Base-by-base conservation (phyloP, 2,329 filamentous ascomycete species). In the Fusarium sp. region DNA sequence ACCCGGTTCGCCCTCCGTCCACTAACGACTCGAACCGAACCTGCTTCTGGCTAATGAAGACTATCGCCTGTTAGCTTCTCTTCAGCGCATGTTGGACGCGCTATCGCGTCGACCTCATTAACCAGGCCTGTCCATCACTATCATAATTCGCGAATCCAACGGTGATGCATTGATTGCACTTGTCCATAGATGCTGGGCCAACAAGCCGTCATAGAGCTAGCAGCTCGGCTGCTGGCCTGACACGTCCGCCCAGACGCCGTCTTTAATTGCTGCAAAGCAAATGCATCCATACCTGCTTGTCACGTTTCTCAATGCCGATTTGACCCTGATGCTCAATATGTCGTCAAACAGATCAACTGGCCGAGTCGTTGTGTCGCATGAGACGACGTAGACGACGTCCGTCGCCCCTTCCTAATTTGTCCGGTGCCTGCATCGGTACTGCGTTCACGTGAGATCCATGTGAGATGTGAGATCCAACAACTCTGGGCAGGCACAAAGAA, bases 21-120 rank as follows among this genome's bases (percentile, higher is more conserved):
- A 71, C 58, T 69, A 54, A 63, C 45, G 65, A 52, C 27, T 65
- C 38, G 30, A 43, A 64, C 32, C 63, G 66, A 72, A 69, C 56
- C 76, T 71, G 32, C 33, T 73, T 76, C 66, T 63, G 65, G 76
- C 50, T 66, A 78, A 76, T 64, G 15, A 25, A 30, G 52, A 63
- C 43, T 66, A 70, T 72, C 70, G 45, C 58, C 61, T 52, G 52
- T 59, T 72, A 63, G 70, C 65, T 59, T 59, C 43, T 32, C 47
- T 32, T 54, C 27, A 32, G 27, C n/a, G 27, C 47, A 52, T 52
- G 25, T 30, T 57, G 32, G 58, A 37, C 45, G 32, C 30, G 30
- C 37, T 35, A 56, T 27, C 57, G 57, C 30, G 54, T 35, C 14
- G 30, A 35, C 32, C 54, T 57, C 30, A 57, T 35, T 47, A 47